Conservation (phyloP, 2,329 filamentous ascomycete species). For the Diaporthe velutina region DNA sequence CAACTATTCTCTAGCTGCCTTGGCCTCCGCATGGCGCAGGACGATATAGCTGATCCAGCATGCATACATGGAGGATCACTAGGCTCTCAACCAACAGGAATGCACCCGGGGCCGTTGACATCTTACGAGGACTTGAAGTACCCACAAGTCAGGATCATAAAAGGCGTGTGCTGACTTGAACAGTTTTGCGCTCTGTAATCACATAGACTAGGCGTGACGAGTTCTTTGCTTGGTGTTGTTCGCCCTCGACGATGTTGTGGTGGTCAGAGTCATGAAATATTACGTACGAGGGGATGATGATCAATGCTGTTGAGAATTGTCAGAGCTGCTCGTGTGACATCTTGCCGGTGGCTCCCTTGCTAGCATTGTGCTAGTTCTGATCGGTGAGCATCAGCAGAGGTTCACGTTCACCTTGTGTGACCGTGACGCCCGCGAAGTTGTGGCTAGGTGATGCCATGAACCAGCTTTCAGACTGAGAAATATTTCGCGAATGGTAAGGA, state of each 20-base stretch:
- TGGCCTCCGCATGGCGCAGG: neutral
- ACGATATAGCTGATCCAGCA: neutral
- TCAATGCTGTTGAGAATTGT: neutral
- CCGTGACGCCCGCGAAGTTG: neutral
- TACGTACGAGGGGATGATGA: neutral
- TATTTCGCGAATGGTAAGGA: neutral
- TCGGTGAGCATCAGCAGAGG: conserved; percentile 2
- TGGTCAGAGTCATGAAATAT: conserved; percentile 1
- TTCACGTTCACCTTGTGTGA: neutral
- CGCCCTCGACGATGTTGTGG: neutral
- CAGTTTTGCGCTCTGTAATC: neutral
- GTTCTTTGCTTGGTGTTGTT: neutral
- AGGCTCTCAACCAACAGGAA: neutral
- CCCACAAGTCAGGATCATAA: neutral
- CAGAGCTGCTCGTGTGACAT: neutral
- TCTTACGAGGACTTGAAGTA: neutral
- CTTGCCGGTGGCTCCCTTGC: no score
- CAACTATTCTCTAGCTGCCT: neutral
- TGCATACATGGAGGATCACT: neutral
- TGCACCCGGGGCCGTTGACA: neutral
- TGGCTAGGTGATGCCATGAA: neutral
- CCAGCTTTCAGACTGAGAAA: neutral
- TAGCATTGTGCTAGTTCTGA: neutral
- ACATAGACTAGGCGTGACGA: neutral
- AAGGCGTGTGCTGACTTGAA: neutral